Evolutionary conservation across 192 early-diverging fungal species (phyloP), one percentile per base, ranked within the genome.

Genomic region (Lunasporangiospora selenospora): DNA sequence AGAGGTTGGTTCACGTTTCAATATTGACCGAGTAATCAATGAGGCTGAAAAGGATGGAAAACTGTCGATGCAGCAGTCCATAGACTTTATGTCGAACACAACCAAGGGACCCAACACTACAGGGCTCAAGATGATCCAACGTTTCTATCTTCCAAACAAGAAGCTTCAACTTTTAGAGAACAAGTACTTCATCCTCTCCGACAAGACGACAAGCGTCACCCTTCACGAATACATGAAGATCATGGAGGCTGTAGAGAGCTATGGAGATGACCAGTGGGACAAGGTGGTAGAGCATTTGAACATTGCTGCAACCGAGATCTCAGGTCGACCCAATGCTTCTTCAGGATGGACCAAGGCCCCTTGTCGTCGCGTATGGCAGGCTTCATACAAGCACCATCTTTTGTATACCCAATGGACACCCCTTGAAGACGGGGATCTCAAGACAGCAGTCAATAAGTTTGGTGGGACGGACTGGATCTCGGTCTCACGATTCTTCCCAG

Each of bases 361-460:
- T 6, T 58, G 46, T 40, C 69, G 69, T n/a, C 69, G 69, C 27
- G 61, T 73, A 6, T 73, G 69, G 69, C 54, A 73, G 33, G 39
- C 60, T 3, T 73, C 69, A 18, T 73, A 73, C 43, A 73, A 53
- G 61, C 24, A 57, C 26, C 38, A 51, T n/a, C 47, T 73, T 29
- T 12, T 43, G 38, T 37, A 73, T 58, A 63, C 60, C 47, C 45
- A 30, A 32, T 73, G 69, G 69, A 53, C 60, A 7, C 12, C n/a
- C 11, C 32, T 15, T 1, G 69, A 73, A 43, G 69, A 73, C 37
- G 19, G 47, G 21, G 69, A 73, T 38, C 36, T 73, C 38, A 41
- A 51, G 43, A 40, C 38, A 0, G 21, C 50, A 15, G 61, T 73
- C 16, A 16, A 38, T 4, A n/a, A 46, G 24, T 11, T 63, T 29